These are phyloP conservation scores for Euphorbia peplus DNA, from an alignment of 345 rosid species.

Conservation along the genomic window DNA sequence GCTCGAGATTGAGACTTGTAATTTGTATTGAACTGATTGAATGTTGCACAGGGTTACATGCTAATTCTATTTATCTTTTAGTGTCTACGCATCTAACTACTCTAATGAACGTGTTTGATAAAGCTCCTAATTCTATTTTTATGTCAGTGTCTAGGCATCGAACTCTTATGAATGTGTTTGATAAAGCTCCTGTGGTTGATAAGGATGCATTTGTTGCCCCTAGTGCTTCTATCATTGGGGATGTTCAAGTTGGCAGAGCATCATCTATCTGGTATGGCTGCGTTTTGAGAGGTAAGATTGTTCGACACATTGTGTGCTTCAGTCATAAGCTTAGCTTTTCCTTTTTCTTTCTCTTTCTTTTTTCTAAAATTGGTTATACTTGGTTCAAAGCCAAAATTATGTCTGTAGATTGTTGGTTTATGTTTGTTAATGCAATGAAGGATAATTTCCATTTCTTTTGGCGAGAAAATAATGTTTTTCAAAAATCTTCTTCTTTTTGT, in stretches of 20 bases:
- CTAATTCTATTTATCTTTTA: conserved; percentile 10
- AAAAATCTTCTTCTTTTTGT: too few species aligned
- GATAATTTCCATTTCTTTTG: too few species aligned
- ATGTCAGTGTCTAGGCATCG: conserved; percentile 96
- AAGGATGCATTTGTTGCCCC: conserved; percentile 93
- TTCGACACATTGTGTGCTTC: neutral
- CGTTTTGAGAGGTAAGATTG: conserved; percentile 76
- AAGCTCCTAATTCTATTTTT: too few species aligned
- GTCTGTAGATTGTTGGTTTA: too few species aligned
- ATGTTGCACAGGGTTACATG: neutral
- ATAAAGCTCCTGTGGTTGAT: conserved; percentile 77
- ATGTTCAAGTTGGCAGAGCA: conserved; percentile 83
- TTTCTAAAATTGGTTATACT: neutral
- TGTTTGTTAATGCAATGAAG: too few species aligned
- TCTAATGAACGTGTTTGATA: conserved; percentile 83
- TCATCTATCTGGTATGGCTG: conserved; percentile 96
- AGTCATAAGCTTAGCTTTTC: neutral
- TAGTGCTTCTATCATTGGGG: conserved; percentile 82
- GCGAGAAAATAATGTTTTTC: too few species aligned
- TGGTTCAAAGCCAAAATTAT: neutral
- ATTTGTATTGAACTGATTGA: conserved; percentile 2
- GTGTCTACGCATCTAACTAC: conserved; percentile 86
- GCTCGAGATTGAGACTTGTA: neutral
- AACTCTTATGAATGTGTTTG: conserved; percentile 83
- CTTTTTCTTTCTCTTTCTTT: neutral